Conservation (phyloP, 768 basidiomycete genomes). For the Mycena filopes region DNA sequence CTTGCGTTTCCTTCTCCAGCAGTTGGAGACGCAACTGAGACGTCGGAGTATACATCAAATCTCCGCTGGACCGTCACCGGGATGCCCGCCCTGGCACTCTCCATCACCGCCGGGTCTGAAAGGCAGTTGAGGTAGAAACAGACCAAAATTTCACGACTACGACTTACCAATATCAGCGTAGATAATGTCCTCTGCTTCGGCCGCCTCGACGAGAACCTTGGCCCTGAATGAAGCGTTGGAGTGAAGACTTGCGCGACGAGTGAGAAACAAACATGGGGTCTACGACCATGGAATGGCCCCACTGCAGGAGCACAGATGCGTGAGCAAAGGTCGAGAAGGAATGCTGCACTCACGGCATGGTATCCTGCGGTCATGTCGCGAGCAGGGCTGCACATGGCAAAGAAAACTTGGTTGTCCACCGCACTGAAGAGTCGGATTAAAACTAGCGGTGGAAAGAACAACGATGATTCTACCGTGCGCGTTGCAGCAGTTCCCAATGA, state of each 20-base stretch:
- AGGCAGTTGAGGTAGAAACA: background rate
- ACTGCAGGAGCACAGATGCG: conserved; percentile 54
- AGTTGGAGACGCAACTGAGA: too few relatives aligned
- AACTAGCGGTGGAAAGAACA: background rate
- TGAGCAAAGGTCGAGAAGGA: background rate
- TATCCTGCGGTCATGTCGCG: conserved; percentile 84
- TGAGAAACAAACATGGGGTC: conserved; percentile 74
- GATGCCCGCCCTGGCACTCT: conserved; percentile 80
- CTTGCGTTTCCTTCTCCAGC: too few relatives aligned
- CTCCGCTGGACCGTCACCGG: conserved; percentile 93
- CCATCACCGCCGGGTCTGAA: conserved; percentile 63
- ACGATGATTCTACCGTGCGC: conserved; percentile 69
- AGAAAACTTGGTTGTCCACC: conserved; percentile 96
- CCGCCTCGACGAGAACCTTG: conserved; percentile 75
- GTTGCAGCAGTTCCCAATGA: conserved; percentile 94
- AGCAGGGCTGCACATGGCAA: conserved; percentile 96
- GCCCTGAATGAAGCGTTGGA: conserved; percentile 62
- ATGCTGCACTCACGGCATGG: conserved; percentile 74
- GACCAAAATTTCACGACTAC: background rate
- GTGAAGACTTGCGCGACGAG: background rate
- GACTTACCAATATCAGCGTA: conserved; percentile 83
- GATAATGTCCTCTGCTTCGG: conserved; percentile 81
- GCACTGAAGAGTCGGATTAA: conserved; percentile 64
- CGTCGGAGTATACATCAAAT: conserved; percentile 92
- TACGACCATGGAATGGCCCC: conserved; percentile 92